These are phyloP conservation scores for Dipteronia sinensis DNA, from an alignment of 345 rosid genomes.

Conservation along the genomic window DNA sequence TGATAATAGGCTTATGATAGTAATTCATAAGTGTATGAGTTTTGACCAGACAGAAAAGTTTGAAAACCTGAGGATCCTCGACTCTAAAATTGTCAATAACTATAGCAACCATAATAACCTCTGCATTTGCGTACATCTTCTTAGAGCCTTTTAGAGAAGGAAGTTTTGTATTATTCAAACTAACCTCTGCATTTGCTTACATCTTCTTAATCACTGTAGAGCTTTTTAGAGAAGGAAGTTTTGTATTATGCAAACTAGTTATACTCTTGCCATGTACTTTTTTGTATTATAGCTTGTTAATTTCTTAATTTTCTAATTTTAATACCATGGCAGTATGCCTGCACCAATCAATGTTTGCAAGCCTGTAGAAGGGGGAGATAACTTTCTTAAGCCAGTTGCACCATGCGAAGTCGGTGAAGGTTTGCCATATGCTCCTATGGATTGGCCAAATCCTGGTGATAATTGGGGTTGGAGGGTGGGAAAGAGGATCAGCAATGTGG, in stretches of 20 bases:
- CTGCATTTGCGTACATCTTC: background rate
- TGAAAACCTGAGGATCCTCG: background rate
- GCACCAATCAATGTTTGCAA: slow-evolving; percentile 24
- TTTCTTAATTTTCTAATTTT: slow-evolving; percentile 23
- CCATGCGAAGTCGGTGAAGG: slow-evolving; percentile 62
- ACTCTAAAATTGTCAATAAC: background rate
- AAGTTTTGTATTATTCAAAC: background rate
- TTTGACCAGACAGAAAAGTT: background rate
- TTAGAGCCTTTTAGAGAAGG: background rate
- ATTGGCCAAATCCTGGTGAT: slow-evolving; percentile 83
- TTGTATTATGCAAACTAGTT: background rate
- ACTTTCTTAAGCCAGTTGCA: slow-evolving; percentile 42
- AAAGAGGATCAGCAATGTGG: slow-evolving; percentile 48
- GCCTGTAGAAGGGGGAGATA: slow-evolving; percentile 30
- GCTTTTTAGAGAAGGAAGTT: background rate
- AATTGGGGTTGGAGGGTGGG: slow-evolving; percentile 92
- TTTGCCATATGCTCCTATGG: slow-evolving; percentile 79
- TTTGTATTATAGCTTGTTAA: background rate
- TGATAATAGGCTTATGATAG: background rate
- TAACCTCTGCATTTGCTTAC: background rate
- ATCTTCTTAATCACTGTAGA: background rate
- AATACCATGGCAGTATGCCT: background rate
- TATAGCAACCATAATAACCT: background rate
- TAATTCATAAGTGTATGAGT: background rate
- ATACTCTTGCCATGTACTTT: background rate